Base-by-base conservation (phyloP, 202 grass and related monocot species). In the Brachypodium distachyon region DNA sequence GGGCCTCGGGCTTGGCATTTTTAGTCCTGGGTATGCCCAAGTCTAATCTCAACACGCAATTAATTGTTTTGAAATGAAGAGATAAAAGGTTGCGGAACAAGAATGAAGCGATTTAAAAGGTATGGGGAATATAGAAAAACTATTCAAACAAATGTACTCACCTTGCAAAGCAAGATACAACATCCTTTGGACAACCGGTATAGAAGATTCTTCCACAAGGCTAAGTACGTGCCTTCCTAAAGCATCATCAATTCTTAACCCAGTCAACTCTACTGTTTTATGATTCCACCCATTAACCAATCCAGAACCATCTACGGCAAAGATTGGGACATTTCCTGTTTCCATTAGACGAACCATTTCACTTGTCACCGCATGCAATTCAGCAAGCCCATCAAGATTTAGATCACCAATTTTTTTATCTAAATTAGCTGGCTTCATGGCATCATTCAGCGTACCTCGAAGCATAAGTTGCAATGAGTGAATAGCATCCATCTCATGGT, bases 311-410 rank as follows among this genome's bases (percentile, higher is more conserved):
- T 98, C 96, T 46, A 98, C 96, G 16, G 91, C 96, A 60, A 98
- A 86, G 55, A 98, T 98, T 7, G 96, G 91, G 17, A 90, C 96
- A 12, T 91, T 90, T 48, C 91, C 96, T 19, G 95, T 98, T 84
- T 98, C 95, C 41, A 98, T 98, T 16, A 98, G 73, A 23, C 95
- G 88, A 61, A 94, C 95, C 91, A 98, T 98, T 90, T 98, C 95
- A 73, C 82, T 98, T 54, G 95, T 98, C 27, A 98, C 95, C 0
- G 87, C 91, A 58, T 94, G 91, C 56, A 98, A 71, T 84, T 98
- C 95, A 74, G 77, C 89, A 74, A 90, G 82, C 16, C 87, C 90
- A 36, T 98, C 89, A 28, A 98, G 77, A 74, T 93, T 98, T 53
- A 94, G 82, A 53, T 94, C 89, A 55, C 61, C 62, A 43, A 94